Base-by-base conservation (phyloP, 768 basidiomycete species). In the Suillus occidentalis region DNA sequence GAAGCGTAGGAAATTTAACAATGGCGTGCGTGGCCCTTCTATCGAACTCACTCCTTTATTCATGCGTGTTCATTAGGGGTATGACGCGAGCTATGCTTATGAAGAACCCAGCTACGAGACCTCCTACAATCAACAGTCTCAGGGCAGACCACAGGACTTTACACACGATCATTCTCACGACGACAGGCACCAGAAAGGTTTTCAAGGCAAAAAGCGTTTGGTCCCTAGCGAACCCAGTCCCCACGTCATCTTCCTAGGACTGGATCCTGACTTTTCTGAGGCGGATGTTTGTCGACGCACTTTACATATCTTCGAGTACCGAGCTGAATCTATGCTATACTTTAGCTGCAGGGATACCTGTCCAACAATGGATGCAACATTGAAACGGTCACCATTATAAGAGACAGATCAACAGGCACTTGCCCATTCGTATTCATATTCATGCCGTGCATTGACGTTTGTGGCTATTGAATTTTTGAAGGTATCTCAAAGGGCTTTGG, bases 351-450 rank as follows among this genome's bases (percentile, higher is more conserved):
- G 81, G 86, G 87, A 66, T 92, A 88, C 78, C 87, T 94, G 70
- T 80, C 84, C 69, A 84, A 84, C 66, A 82, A 89, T 72, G 88
- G 88, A 61, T 93, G 88, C 81, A 85, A 81, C 75, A 82, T 92
- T 72, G 91, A 94, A 80, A 90, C 90, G 65, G 91, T 93, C 72
- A 98, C 95, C 72, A 96, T 99, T 71, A 96, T 98, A 77, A 89
- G 92, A 84, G 97, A 98, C 77, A 92, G 92, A 88, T 85, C 88
- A 86, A 90, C 97, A 86, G 95, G 95, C 89, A 89, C 86, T 91
- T 92, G 85, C 87, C 89, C 81, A 82, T 90, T 90, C 86, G 84
- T 88, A 87, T 89, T 76, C 85, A 79, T 79, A 80, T 78, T 78
- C 80, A 80, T 82, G 80, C 85, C 76, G 81, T 82, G 80, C 87